Base-by-base conservation (phyloP, 1,284 basidiomycete species). In the Apiotrichum gamsii region DNA sequence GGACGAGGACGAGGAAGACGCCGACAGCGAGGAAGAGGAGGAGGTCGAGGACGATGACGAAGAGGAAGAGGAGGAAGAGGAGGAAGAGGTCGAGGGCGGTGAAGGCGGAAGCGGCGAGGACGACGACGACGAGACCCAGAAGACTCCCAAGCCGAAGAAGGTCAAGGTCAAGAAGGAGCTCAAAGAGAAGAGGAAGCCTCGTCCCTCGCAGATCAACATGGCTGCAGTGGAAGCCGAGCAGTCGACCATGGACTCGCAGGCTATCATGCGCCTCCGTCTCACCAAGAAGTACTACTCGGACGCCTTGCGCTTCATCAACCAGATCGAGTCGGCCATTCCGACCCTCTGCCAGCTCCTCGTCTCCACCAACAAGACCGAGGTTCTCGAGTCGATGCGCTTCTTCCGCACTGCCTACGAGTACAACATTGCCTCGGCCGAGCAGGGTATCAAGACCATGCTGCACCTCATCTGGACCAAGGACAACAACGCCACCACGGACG, bases 381-480 rank as follows among this genome's bases (percentile, higher is more conserved):
- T 95, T 0, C 76, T 97, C 52, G 94, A 97, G 69, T 80, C 87
- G 10, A 97, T 98, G 76, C 87, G 95, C 44, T 97, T 96, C 72
- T 97, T 94, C 80, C 79, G 84, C 44, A 80, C 87, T 9, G 82
- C 87, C 0, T 80, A 84, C 64, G 85, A 86, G 65, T 96, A 95
- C 70, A 78, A 87, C 60, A 80, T 97, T 45, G 77, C 82, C 18
- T 80, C 80, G 28, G 84, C 89, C 8, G 81, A 85, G 67, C 84
- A 87, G 54, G 47, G 78, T 45, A 85, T 99, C 62, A 90, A 87
- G 74, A 87, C 85, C 64, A 98, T 98, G 94, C 70, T 99, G 6
- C 95, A 98, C 72, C 78, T 99, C 30, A 90, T 99, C 61, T 98
- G 95, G 95, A 81, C 82, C 13, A 98, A 97, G 67, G 94, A 97